A percentile compares a stretch with the other conserved stretches of the same genome.
These are phyloP conservation scores for Clitopilus passeckerianus DNA, from an alignment of 768 basidiomycete species.

Conservation along the genomic window DNA sequence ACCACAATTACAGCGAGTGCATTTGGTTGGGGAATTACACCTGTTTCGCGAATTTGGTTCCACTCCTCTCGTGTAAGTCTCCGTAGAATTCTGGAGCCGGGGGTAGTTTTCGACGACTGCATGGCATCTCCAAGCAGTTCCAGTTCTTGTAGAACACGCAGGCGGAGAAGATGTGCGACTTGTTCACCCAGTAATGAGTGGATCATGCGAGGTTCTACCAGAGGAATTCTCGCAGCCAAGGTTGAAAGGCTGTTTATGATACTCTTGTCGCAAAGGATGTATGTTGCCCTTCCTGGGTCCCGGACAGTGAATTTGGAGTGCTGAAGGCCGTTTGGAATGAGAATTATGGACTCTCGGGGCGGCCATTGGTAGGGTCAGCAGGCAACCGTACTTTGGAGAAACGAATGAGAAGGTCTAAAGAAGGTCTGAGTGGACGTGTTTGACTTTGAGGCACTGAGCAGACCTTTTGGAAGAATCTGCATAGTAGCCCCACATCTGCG, in stretches of 20 bases:
- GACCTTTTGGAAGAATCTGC: constrained; percentile 55
- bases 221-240: background rate
- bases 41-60: constrained; percentile 38
- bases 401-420: constrained; percentile 62
- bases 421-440: background rate
- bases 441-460: constrained; percentile 3
- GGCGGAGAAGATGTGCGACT: constrained; percentile 60
- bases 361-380: constrained; percentile 6
- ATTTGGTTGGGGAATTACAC: constrained; percentile 41
- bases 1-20: constrained; percentile 67
- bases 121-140: constrained; percentile 49
- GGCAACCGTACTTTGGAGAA: constrained; percentile 45
- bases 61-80: constrained; percentile 64
- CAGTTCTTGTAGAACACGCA: constrained; percentile 74
- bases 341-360: constrained; percentile 9
- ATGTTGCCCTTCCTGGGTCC: constrained; percentile 38
- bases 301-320: constrained; percentile 55
- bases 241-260: constrained; percentile 12
- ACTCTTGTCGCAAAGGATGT: constrained; percentile 59
- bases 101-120: constrained; percentile 16
- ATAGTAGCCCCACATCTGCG: constrained; percentile 49
- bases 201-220: constrained; percentile 7
- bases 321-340: constrained; percentile 56
- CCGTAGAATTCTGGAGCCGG: constrained; percentile 38
- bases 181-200: constrained; percentile 48